Base-by-base conservation (phyloP, 176 grass and related monocot genomes). In the Cymbopogon citratus region DNA sequence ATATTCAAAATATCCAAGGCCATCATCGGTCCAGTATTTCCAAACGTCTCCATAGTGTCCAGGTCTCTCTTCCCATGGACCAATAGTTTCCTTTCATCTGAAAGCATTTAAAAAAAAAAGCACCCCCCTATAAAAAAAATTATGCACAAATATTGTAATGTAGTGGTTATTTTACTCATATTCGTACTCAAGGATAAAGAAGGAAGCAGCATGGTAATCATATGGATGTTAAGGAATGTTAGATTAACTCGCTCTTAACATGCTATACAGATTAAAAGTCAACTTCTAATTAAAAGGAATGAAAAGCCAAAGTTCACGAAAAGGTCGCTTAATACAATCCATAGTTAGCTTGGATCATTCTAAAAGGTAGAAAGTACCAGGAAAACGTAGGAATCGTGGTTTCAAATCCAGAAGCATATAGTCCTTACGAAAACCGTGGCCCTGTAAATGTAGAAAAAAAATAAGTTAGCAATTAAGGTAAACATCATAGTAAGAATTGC, bases 21-120 rank as follows among this genome's bases (percentile, higher is more conserved):
- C 91, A 71, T 97, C 94, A 71, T 45, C 43, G 3, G 43, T 45
- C 43, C 43, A 97, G 59, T 97, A 97, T 51, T 86, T 79, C 90
- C 88, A 97, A 77, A 87, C 83, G 85, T 97, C 93, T n/a, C 90
- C 90, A 70, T 86, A 92, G 81, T 95, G 93, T 26, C 93, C 87
- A 69, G 93, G 90, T 64, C 31, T 33, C 31, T 33, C 31, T 33
- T 33, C 31, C 31, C 31, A 33, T 33, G 90, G 93, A 49, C 93
- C 93, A 72, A 92, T 72, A 26, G 93, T 73, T 65, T 87, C 80
- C 25, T 52, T 92, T 90, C 90, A 92, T 80, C 93, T 85, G 65
- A 96, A 96, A 51, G 93, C 90, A 90, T 96, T 96, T 66, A n/a
- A n/a, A n/a, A n/a, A 56, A 96, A 87, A 87, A 86, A 96, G 80